phyloP scores from a whole-genome alignment of 2,329 filamentous ascomycete species.

The Podosphaera xanthii region DNA sequence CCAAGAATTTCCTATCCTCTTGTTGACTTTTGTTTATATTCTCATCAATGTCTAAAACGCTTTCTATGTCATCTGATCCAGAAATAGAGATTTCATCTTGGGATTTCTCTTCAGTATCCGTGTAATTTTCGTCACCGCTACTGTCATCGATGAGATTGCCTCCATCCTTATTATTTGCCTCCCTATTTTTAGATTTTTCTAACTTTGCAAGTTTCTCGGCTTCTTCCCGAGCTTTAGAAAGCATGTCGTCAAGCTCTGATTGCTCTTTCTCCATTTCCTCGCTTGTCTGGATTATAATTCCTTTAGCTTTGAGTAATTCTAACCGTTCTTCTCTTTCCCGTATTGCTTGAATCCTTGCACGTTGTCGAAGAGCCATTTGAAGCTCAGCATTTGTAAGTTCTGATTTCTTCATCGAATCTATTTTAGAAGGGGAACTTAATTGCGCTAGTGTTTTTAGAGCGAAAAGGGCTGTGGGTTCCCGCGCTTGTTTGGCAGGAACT shows the following conservation, averaged over 20 bases:
- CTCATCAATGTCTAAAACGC: slow-evolving; percentile 19
- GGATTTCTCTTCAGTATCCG: slow-evolving; percentile 22
- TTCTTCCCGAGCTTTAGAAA: slow-evolving; percentile 64
- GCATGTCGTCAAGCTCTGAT: slow-evolving; percentile 65
- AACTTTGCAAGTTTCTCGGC: slow-evolving; percentile 55
- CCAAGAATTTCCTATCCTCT: slow-evolving; percentile 18
- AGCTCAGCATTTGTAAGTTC: slow-evolving; percentile 49
- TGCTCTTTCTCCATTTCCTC: slow-evolving; percentile 72
- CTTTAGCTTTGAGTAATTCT: slow-evolving; percentile 53
- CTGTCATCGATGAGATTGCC: slow-evolving; percentile 24
- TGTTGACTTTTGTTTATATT: slow-evolving; percentile 21
- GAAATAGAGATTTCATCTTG: slow-evolving; percentile 20
- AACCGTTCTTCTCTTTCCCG: slow-evolving; percentile 56
- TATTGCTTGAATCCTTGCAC: slow-evolving; percentile 59
- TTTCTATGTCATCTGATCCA: slow-evolving; percentile 18
- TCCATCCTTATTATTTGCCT: slow-evolving; percentile 25
- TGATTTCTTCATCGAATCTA: slow-evolving; percentile 21
- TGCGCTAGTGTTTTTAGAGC: slow-evolving; percentile 54
- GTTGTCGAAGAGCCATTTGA: slow-evolving; percentile 41
- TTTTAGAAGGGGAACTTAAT: slow-evolving; percentile 34
- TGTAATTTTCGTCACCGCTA: slow-evolving; percentile 32
- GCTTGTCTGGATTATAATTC: slow-evolving; percentile 58
- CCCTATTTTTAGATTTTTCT: slow-evolving; percentile 53
- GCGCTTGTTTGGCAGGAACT: slow-evolving; percentile 36
- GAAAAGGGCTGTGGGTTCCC: slow-evolving; percentile 39